These are phyloP conservation scores for Pulchroboletus neoregius DNA, from an alignment of 1,284 basidiomycete species.

Conservation along the genomic window DNA sequence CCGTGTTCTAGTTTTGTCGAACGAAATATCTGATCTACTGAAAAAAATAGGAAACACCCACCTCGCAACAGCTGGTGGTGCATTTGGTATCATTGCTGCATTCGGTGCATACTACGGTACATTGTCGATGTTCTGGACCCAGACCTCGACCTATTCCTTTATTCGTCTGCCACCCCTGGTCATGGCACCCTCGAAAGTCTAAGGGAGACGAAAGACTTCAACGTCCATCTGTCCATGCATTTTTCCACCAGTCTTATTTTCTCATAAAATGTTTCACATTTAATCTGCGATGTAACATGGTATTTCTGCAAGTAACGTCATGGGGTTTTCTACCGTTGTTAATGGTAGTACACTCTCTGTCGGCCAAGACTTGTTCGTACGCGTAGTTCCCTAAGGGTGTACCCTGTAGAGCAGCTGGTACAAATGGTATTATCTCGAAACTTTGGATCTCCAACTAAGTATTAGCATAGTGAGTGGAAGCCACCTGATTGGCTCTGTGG, in stretches of 20 bases:
- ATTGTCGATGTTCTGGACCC: conserved; percentile 27
- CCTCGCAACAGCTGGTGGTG: conserved; percentile 30
- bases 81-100: conserved; percentile 25
- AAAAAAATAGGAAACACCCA: conserved; percentile 17
- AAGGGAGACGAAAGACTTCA: background rate
- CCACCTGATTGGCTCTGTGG: conserved; percentile 3
- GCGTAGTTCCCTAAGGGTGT: too few species aligned
- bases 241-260: background rate
- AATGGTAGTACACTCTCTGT: too few species aligned
- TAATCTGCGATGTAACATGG: background rate
- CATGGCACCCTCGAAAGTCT: conserved; percentile 20
- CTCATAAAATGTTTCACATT: background rate
- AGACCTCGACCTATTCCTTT: conserved; percentile 28
- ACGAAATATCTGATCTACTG: conserved; percentile 6
- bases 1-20: background rate
- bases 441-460: too few species aligned
- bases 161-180: conserved; percentile 27
- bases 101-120: conserved; percentile 32
- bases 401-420: background rate
- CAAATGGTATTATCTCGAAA: background rate
- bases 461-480: too few species aligned
- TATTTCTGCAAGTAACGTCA: background rate
- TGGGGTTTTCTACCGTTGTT: background rate
- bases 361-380: too few species aligned
- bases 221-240: background rate